Evolutionary conservation across 257 asterid genomes (phyloP).

Genomic region (Solanum tarapatanum): DNA sequence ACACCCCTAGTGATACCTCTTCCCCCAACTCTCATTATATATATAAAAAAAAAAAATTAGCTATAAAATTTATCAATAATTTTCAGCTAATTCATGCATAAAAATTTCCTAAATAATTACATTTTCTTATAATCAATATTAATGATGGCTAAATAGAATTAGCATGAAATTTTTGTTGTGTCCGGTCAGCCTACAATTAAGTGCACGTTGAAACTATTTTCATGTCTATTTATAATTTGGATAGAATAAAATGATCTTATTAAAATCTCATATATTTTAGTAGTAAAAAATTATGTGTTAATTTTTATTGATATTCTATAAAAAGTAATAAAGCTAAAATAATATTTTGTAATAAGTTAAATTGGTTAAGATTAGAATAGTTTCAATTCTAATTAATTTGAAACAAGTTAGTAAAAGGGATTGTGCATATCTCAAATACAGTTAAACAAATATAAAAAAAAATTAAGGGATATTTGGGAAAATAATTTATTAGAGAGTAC

Average conservation of each 20-base stretch:
- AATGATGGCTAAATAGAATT: too few species aligned
- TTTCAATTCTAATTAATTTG: background rate
- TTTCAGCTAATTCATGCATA: too few species aligned
- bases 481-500: background rate
- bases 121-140: background rate
- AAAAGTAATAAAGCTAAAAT: background rate
- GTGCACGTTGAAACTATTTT: background rate
- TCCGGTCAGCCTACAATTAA: too few species aligned
- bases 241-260: too few species aligned
- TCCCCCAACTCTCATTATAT: background rate
- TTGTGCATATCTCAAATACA: background rate
- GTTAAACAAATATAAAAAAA: background rate
- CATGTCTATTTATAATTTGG: background rate
- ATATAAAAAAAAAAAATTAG: too few species aligned
- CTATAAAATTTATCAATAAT: too few species aligned
- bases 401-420: background rate
- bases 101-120: background rate
- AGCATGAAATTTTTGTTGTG: too few species aligned
- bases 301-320: background rate
- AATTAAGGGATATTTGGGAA: background rate
- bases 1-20: background rate
- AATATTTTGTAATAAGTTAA: background rate
- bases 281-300: background rate
- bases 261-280: too few species aligned
- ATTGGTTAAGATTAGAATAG: background rate